A percentile compares a stretch with the other conserved stretches of the same genome.
These are phyloP conservation scores for Fusarium beomiforme DNA, from an alignment of 2,329 filamentous ascomycete species.

Conservation along the genomic window DNA sequence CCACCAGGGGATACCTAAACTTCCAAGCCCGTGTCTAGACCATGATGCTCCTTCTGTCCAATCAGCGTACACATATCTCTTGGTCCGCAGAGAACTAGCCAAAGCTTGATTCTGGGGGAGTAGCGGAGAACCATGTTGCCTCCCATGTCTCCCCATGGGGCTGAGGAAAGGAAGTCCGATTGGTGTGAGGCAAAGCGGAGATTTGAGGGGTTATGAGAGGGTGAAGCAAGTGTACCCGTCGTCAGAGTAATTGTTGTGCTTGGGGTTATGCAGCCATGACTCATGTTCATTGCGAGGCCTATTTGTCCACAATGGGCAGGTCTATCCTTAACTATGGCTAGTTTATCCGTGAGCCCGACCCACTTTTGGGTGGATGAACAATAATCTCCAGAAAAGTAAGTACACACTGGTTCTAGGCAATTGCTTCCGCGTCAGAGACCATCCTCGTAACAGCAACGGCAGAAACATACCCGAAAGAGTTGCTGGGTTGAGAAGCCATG, in stretches of 20 bases:
- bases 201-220: background rate
- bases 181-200: background rate
- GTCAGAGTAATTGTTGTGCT: background rate
- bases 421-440: background rate
- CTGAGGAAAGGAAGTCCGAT: background rate
- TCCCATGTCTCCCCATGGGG: background rate
- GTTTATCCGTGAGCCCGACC: background rate
- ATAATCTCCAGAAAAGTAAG: background rate
- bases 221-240: background rate
- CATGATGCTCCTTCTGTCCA: background rate
- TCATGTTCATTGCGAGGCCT: background rate
- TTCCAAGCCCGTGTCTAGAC: background rate
- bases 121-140: background rate
- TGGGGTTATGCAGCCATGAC: background rate
- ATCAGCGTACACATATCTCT: background rate
- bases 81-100: background rate
- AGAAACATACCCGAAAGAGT: background rate
- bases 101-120: background rate
- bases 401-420: background rate
- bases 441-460: background rate
- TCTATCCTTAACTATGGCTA: background rate
- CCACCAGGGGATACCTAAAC: background rate
- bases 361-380: background rate
- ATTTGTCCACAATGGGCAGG: background rate
- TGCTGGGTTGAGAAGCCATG: background rate